Evolutionary conservation across 495 filamentous ascomycete species (phyloP).

Genomic region (Clavariopsis aquatica): DNA sequence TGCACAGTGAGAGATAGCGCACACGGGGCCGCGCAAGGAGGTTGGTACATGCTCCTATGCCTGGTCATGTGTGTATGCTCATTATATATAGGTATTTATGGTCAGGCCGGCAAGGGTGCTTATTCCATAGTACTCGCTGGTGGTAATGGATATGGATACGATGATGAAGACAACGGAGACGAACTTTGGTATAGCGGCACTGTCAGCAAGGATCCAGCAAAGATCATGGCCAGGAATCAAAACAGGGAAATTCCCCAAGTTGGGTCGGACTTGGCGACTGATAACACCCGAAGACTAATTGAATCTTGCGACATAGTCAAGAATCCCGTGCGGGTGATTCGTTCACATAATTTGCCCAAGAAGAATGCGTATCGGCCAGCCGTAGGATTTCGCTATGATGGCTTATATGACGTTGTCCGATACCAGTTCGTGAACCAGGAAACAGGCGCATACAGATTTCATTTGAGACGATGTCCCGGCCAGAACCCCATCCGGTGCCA

Average conservation of each 20-base stretch:
- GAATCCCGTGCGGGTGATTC: conserved; percentile 52
- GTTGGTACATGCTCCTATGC: conserved; percentile 51
- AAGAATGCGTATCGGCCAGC: conserved; percentile 49
- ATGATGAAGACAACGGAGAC: conserved; percentile 53
- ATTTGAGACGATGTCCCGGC: conserved; percentile 41
- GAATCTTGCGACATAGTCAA: conserved; percentile 33
- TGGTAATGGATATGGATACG: conserved; percentile 45
- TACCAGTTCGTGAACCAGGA: conserved; percentile 43
- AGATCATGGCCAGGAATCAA: conserved; percentile 1
- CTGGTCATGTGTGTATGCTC: no score
- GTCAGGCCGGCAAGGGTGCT: no score
- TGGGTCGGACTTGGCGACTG: conserved; percentile 14
- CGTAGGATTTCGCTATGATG: conserved; percentile 58
- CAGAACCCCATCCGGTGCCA: conserved; percentile 51
- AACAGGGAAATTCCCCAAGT: neutral
- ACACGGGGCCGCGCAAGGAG: conserved; percentile 55
- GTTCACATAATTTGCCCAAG: conserved; percentile 43
- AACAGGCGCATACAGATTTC: conserved; percentile 48
- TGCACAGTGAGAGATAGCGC: conserved; percentile 57
- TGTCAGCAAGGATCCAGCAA: conserved; percentile 35
- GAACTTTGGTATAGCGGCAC: conserved; percentile 58
- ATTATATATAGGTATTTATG: no score
- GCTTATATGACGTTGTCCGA: conserved; percentile 53
- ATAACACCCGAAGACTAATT: conserved; percentile 48
- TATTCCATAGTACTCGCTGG: conserved; percentile 50